Conservation (phyloP, 129 eudicot species). For the Ambrosia trifida region DNA sequence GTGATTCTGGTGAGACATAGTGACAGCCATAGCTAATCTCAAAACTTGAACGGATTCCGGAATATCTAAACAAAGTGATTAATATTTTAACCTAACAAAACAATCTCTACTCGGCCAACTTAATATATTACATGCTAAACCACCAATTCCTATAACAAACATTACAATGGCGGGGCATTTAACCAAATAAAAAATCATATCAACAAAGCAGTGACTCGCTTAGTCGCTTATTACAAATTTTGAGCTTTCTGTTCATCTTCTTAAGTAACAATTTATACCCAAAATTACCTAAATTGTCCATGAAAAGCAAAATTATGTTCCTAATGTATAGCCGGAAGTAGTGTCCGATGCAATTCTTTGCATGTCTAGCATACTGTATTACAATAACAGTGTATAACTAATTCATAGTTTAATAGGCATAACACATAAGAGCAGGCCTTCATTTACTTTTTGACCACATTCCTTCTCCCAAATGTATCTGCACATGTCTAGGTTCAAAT, state of each 20-base stretch:
- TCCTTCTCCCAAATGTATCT: not conserved
- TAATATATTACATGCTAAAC: slow-evolving; percentile 8
- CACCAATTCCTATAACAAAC: not conserved
- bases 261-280: slow-evolving; percentile 9
- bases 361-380: not conserved
- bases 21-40: not conserved
- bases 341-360: not conserved
- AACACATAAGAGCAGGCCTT: not conserved
- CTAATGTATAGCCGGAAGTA: not conserved
- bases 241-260: not conserved
- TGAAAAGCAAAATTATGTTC: not conserved
- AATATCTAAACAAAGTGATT: not conserved
- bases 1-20: slow-evolving; percentile 9
- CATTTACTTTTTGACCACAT: not conserved
- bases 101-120: slow-evolving; percentile 17
- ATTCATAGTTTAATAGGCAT: not conserved
- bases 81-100: slow-evolving; percentile 5
- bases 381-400: not conserved
- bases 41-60: not conserved
- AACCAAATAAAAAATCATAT: not conserved
- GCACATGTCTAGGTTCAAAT: not conserved
- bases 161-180: not conserved
- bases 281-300: slow-evolving; percentile 6
- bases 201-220: not conserved
- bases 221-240: not conserved